Evolutionary conservation across 257 asterid species (phyloP), one percentile per base, ranked within the genome.

Genomic region (Apocynum venetum): DNA sequence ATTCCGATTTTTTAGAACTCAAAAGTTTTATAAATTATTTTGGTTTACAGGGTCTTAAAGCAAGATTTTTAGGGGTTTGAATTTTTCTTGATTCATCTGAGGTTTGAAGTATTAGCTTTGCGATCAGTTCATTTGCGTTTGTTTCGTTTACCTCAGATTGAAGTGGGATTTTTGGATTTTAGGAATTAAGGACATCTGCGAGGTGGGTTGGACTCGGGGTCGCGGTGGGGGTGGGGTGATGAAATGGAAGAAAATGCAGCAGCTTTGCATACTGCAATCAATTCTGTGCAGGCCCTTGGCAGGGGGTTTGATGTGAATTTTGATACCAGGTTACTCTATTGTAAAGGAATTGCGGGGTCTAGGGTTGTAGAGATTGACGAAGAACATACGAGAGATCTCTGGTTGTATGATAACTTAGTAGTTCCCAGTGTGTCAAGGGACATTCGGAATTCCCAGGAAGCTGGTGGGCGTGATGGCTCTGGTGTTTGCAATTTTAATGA

Each of bases 221-320:
- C 78, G 48, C 72, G 72, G 76, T 57, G 47, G 66, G 82, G 75
- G 85, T 1, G 13, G 83, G 82, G 86, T 86, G 91, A 87, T 90
- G 96, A 90, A 81, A 89, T 91, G 96, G 98, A 86, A 83, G 92
- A 87, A 81, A 89, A 89, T 87, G 92, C 88, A 63, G 96, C 96
- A 80, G 97, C 98, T 87, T 82, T 91, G 90, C 95, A 89, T 78
- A 91, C 97, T 64, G 91, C 90, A 72, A 76, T 82, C 70, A 89
- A 86, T 82, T 83, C 90, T 15, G 97, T 93, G 78, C 91, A 91
- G 85, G 96, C 98, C 56, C 76, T 93, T 74, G 98, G 98, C 4
- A 89, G 91, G 90, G 98, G 98, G 0, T 93, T 93, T 80, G 98
- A 93, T 83, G 97, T 91, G 46, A 93, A 90, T 83, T 90, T 84